Evolutionary conservation across 106 monocot genomes (phyloP).

Genomic region (Gastrodia elata): DNA sequence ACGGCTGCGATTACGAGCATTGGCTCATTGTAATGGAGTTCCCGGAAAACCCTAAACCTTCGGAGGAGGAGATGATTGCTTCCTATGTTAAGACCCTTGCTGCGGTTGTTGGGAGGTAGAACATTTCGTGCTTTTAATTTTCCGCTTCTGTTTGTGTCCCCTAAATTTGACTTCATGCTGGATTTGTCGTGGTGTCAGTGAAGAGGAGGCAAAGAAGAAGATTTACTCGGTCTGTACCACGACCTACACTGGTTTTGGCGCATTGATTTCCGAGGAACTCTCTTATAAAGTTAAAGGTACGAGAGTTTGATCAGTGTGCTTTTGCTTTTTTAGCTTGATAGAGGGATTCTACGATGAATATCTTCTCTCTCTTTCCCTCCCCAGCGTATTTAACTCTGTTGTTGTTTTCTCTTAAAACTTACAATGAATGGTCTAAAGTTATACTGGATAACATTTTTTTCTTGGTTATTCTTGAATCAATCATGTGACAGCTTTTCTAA

Average conservation of each 20-base stretch:
- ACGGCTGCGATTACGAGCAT: conserved; percentile 98
- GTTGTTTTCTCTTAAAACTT: too few relatives aligned
- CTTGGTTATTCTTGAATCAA: neutral
- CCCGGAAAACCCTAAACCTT: conserved; percentile 50
- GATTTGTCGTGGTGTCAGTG: conserved; percentile 28
- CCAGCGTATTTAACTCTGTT: neutral
- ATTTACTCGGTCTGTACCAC: conserved; percentile 95
- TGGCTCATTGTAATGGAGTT: conserved; percentile 99
- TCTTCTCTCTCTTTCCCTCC: neutral
- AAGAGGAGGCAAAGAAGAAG: conserved; percentile 97
- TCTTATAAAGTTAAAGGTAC: conserved; percentile 93
- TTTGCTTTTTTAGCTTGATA: neutral
- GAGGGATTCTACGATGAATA: neutral
- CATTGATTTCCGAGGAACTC: conserved; percentile 88
- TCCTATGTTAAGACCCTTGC: conserved; percentile 88
- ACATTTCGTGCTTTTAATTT: neutral
- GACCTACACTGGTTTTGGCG: conserved; percentile 98
- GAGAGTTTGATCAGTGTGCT: neutral
- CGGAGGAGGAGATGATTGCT: conserved; percentile 86
- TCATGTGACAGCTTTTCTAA: neutral
- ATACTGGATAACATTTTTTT: neutral
- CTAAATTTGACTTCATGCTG: neutral
- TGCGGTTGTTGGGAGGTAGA: conserved; percentile 70
- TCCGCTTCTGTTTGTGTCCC: neutral
- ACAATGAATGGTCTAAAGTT: neutral